These are phyloP conservation scores for Friedmanniomyces endolithicus DNA, from an alignment of 495 filamentous ascomycete genomes.

Conservation along the genomic window DNA sequence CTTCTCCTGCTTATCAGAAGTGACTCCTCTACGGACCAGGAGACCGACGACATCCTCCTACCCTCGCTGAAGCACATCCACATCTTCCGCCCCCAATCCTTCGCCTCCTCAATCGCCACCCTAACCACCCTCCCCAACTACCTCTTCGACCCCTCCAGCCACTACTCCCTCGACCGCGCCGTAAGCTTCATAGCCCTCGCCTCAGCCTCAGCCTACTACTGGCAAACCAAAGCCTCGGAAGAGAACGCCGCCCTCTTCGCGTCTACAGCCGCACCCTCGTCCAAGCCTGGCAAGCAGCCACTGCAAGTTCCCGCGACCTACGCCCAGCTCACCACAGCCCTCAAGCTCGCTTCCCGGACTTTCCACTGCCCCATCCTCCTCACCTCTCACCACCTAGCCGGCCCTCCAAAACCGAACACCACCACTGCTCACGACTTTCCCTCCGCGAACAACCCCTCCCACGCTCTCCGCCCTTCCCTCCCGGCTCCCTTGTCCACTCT, in stretches of 20 bases:
- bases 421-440: conserved; percentile 6
- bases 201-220: conserved; percentile 45
- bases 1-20: conserved; percentile 10
- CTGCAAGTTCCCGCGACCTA: too few relatives aligned
- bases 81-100: conserved; percentile 45
- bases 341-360: conserved; percentile 15
- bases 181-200: conserved; percentile 44
- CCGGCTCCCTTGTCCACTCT: conserved; percentile 30
- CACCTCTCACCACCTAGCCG: conserved; percentile 20
- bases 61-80: conserved; percentile 33
- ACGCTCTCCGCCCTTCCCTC: conserved; percentile 28
- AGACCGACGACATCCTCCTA: conserved; percentile 18
- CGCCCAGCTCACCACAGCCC: conserved; percentile 15
- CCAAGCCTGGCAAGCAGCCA: too few relatives aligned
- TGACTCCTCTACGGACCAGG: not conserved
- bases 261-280: not conserved
- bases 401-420: too few relatives aligned
- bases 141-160: conserved; percentile 37
- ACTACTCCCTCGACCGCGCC: conserved; percentile 36
- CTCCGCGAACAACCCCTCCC: not conserved
- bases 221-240: conserved; percentile 40
- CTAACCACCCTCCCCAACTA: conserved; percentile 38
- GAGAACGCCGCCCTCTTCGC: conserved; percentile 27
- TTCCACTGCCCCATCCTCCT: conserved; percentile 25
- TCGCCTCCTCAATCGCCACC: conserved; percentile 40